Conservation (phyloP, 371 early-diverging fungal genomes). For the Mortierella sp. region DNA sequence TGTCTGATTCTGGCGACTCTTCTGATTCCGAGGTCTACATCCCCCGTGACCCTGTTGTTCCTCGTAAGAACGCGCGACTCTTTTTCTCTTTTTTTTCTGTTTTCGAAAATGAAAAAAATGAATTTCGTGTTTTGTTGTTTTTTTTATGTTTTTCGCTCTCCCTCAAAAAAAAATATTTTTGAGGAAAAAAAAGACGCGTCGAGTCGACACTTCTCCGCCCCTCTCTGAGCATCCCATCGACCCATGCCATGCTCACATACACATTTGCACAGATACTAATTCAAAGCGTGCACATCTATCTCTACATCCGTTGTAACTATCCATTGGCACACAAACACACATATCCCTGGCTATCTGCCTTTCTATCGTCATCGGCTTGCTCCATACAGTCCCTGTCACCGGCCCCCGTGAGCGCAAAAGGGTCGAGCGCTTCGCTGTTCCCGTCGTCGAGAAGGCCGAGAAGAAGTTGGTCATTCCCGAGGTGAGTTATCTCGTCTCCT, state of each 20-base stretch:
- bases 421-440: constrained; percentile 42
- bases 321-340: background rate
- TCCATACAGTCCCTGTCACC: constrained; percentile 34
- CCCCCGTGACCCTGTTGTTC: constrained; percentile 56
- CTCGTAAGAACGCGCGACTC: constrained; percentile 35
- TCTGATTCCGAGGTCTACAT: constrained; percentile 58
- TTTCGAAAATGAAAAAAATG: background rate
- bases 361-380: background rate
- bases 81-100: constrained; percentile 10
- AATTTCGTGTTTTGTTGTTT: constrained; percentile 6
- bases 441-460: constrained; percentile 34
- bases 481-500: constrained; percentile 21
- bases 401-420: constrained; percentile 56
- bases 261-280: background rate
- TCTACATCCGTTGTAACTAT: background rate
- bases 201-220: background rate
- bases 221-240: background rate
- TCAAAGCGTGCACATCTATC: background rate
- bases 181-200: constrained; percentile 9
- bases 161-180: background rate
- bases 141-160: background rate
- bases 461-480: constrained; percentile 46
- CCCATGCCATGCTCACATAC: constrained; percentile 1
- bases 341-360: background rate
- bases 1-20: constrained; percentile 53